phyloP scores from a whole-genome alignment of 176 grass and related monocot species.

The Triticum timopheevii region DNA sequence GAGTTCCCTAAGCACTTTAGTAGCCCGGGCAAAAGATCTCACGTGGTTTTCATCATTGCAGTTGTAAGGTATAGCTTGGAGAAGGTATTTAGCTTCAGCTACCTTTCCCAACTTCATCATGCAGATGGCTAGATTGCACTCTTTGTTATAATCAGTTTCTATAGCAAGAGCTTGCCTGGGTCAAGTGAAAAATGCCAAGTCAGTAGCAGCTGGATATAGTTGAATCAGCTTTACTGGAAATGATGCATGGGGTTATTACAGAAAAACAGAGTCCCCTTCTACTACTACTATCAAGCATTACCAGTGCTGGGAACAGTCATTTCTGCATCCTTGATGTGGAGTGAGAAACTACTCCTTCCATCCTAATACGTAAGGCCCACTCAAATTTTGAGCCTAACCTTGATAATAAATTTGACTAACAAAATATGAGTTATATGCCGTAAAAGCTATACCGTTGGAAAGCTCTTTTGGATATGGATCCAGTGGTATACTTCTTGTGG shows the following conservation, averaged over 20 bases:
- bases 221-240: slow-evolving; percentile 3
- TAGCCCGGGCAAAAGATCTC: slow-evolving; percentile 50
- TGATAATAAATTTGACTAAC: not conserved
- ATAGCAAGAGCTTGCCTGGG: slow-evolving; percentile 73
- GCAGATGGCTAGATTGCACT: slow-evolving; percentile 78
- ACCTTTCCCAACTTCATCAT: slow-evolving; percentile 63
- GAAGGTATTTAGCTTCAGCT: slow-evolving; percentile 56
- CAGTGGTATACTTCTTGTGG: not conserved
- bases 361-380: not conserved
- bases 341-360: not conserved
- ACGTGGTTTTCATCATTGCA: slow-evolving; percentile 43
- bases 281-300: not conserved
- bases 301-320: not conserved
- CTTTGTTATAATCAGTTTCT: slow-evolving; percentile 61
- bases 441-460: not conserved
- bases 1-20: slow-evolving; percentile 45
- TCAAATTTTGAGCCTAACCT: not conserved
- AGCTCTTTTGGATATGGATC: not conserved
- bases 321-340: not conserved
- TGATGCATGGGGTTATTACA: not conserved
- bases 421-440: not conserved
- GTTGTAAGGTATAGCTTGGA: slow-evolving; percentile 50
- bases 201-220: slow-evolving; percentile 12
- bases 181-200: slow-evolving; percentile 7
- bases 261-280: not conserved